These are phyloP conservation scores for Cyphellophora europaea DNA, from an alignment of 2,329 filamentous ascomycete genomes.

Conservation along the genomic window DNA sequence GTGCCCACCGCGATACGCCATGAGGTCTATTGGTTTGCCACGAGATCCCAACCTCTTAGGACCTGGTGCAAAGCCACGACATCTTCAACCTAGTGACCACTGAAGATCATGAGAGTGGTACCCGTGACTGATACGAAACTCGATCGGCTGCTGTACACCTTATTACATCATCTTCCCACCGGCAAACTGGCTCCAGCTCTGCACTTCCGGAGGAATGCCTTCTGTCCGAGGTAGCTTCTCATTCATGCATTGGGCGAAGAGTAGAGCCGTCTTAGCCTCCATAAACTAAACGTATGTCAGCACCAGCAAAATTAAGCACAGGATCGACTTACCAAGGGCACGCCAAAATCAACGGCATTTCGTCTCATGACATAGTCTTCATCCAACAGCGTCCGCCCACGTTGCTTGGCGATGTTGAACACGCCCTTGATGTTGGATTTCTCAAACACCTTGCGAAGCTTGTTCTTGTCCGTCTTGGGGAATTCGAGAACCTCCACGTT, in stretches of 20 bases:
- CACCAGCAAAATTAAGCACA: not conserved
- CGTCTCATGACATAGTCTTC: slow-evolving; percentile 98
- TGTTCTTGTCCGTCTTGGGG: slow-evolving; percentile 91
- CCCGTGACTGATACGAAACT: no score
- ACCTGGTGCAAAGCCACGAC: no score
- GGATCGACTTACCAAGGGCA: slow-evolving; percentile 95
- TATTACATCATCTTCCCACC: slow-evolving; percentile 51
- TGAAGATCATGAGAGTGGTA: no score
- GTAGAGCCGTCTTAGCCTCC: slow-evolving; percentile 68
- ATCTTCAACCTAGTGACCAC: no score
- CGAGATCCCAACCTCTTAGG: no score
- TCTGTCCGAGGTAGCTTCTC: slow-evolving; percentile 85
- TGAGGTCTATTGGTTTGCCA: no score
- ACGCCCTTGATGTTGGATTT: slow-evolving; percentile 94
- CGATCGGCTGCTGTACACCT: no score
- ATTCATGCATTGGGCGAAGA: slow-evolving; percentile 95
- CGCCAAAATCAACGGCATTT: slow-evolving; percentile 96
- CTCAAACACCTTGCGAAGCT: slow-evolving; percentile 86
- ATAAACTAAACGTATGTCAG: not conserved
- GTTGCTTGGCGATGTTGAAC: slow-evolving; percentile 82
- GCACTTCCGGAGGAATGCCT: slow-evolving; percentile 84
- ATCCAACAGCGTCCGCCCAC: slow-evolving; percentile 76
- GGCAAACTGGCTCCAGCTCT: slow-evolving; percentile 91
- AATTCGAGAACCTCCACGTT: slow-evolving; percentile 89
- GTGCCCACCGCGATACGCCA: no score